Base-by-base conservation (phyloP, 192 early-diverging fungal genomes). In the Backusella psychrophila region DNA sequence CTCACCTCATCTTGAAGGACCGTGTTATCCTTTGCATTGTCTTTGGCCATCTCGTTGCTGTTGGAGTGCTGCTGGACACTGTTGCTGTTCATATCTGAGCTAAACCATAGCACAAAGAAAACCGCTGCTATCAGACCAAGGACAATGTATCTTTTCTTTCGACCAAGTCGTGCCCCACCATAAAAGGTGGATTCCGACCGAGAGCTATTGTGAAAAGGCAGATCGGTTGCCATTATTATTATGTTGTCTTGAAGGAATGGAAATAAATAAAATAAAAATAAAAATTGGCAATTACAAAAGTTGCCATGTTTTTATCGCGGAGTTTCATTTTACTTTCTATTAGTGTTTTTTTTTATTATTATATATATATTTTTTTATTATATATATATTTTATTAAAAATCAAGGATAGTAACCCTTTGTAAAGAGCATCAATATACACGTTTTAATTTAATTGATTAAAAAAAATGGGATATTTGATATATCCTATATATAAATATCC, bases 51-150 rank as follows among this genome's bases (percentile, higher is more conserved):
- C 17, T 71, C 23, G 21, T 71, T 71, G 23, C 39, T 29, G 42
- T 21, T 42, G 6, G 33, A 34, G 38, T 36, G 19, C 8, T 39
- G 38, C 9, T 69, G 35, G 39, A 38, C 19, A 8, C 36, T 15
- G 14, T 23, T 41, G 9, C 36, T n/a, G 12, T 23, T 23, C 35
- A 71, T 9, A 49, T 44, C 70, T 17, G 70, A 11, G 14, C 42
- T 71, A 46, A 71, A 71, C 70, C 70, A 71, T 23, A 71, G 42
- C 17, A 71, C 41, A 26, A 44, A 71, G 9, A 71, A 33, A 1
- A 71, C 70, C 0, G 41, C 70, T 7, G 42, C 44, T 49, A 71
- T 7, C 14, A 71, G 26, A 12, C 23, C 41, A 17, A 71, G 31
- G 23, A 71, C 21, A 3, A 71, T 49, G 4, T 26, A 31, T 49